Evolutionary conservation across 2,329 filamentous ascomycete species (phyloP), one percentile per base, ranked within the genome.

Genomic region (Tothia fuscella): DNA sequence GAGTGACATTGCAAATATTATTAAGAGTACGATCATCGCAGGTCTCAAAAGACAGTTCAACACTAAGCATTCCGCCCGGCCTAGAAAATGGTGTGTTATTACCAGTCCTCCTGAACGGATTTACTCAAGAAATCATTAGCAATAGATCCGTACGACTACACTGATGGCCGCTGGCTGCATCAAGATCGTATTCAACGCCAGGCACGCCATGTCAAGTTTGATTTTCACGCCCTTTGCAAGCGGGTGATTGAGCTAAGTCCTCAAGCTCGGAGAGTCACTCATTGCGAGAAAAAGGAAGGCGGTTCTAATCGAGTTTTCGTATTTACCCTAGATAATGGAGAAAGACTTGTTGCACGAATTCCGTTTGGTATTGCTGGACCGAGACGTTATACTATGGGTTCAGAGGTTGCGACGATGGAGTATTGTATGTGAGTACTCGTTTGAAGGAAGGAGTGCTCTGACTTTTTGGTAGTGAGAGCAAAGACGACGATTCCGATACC

Each of bases 361-460:
- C 64, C 63, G 2, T 65, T 61, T 48, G 42, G 43, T 3, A 33
- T 63, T 25, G 59, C 61, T 47, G 63, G 63, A 7, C 61, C 60
- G 6, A 35, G 50, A 30, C 53, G 49, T 32, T 50, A 64, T 16
- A 56, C 53, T 1, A 67, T 61, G 4, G 54, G 51, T 42, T 67
- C 64, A 19, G 62, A 68, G 50, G 62, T 68, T 47, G 65, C 66
- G 21, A 68, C 64, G 1, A 61, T 68, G 35, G 50, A 50, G 35
- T 67, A 62, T 46, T 33, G 62, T 66, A 53, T 49, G 57, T 46
- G 28, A 25, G n/a, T 13, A 7, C 29, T 22, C 35, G 31, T n/a
- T 43, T 25, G 7, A 16, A 21, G 19, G 35, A 37, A 24, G 16
- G 45, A 31, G 45, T 25, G 22, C 14, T 29, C 21, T 25, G 50